Evolutionary conservation across 73 alveolate genomes (phyloP).

Genomic region (Effrenium voratum): DNA sequence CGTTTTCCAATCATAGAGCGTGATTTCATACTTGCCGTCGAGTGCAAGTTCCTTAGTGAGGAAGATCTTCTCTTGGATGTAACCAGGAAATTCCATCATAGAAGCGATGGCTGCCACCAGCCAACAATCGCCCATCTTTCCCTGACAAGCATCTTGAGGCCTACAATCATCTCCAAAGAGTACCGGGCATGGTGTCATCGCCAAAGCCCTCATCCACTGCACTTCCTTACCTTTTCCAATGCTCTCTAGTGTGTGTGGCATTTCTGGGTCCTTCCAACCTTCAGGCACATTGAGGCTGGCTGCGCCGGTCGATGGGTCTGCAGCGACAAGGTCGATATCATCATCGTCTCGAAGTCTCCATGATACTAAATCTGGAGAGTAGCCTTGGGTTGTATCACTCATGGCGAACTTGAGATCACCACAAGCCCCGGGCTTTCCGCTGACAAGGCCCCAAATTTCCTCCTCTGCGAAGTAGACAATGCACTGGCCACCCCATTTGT

Average conservation of each 20-base stretch:
- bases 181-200: constrained; percentile 25
- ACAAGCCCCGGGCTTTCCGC: neutral
- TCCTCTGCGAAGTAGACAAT: neutral
- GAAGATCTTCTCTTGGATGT: neutral
- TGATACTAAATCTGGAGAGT: constrained; percentile 1
- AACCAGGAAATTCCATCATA: neutral
- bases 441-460: neutral
- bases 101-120: neutral
- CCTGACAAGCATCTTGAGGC: neutral
- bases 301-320: constrained; percentile 47
- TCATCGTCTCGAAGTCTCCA: constrained; percentile 20
- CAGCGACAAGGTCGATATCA: constrained; percentile 20
- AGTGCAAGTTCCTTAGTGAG: neutral
- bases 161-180: neutral
- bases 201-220: constrained; percentile 59
- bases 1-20: neutral
- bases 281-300: constrained; percentile 32
- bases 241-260: constrained; percentile 15
- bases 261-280: constrained; percentile 56
- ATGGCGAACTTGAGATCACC: constrained; percentile 18
- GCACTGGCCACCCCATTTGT: constrained; percentile 11
- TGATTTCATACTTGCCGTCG: neutral
- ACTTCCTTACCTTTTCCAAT: constrained; percentile 22
- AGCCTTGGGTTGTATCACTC: constrained; percentile 32
- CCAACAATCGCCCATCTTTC: neutral